A percentile compares a stretch with the other conserved stretches of the same genome.
phyloP scores from a whole-genome alignment of 768 basidiomycete species.

The Leccinellum rugosiceps region DNA sequence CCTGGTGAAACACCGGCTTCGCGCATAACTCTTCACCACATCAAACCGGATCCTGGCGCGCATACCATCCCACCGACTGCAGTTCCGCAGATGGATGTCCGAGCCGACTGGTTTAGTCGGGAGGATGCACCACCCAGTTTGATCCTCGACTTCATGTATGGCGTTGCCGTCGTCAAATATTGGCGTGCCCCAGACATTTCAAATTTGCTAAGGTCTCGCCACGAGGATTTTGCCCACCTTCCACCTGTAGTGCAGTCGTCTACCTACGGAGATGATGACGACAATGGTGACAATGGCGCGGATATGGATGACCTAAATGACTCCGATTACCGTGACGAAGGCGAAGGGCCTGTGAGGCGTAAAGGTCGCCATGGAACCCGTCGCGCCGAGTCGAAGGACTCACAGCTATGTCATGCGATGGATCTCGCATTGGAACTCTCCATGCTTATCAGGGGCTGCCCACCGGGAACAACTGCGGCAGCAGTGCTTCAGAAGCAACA shows the following conservation, averaged over 20 bases:
- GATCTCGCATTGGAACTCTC: conserved; percentile 90
- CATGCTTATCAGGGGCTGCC: conserved; percentile 96
- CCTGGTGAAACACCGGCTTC: background rate
- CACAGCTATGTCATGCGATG: background rate
- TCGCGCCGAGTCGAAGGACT: background rate
- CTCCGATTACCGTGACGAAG: background rate
- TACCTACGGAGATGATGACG: no score
- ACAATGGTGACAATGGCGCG: no score
- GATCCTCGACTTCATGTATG: background rate
- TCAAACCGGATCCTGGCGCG: background rate
- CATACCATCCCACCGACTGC: background rate
- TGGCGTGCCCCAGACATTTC: background rate
- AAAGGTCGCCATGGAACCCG: background rate
- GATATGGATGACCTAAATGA: background rate
- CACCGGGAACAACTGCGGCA: conserved; percentile 49
- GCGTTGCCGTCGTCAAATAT: background rate
- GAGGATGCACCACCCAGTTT: background rate
- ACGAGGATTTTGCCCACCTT: background rate
- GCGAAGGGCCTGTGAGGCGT: rapidly evolving
- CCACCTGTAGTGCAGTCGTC: background rate
- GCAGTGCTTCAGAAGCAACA: background rate
- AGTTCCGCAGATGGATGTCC: background rate
- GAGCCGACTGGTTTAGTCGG: background rate
- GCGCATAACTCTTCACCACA: background rate
- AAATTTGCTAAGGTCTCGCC: background rate